Conservation (phyloP, 441 rosid species). For the Metrosideros polymorpha region DNA sequence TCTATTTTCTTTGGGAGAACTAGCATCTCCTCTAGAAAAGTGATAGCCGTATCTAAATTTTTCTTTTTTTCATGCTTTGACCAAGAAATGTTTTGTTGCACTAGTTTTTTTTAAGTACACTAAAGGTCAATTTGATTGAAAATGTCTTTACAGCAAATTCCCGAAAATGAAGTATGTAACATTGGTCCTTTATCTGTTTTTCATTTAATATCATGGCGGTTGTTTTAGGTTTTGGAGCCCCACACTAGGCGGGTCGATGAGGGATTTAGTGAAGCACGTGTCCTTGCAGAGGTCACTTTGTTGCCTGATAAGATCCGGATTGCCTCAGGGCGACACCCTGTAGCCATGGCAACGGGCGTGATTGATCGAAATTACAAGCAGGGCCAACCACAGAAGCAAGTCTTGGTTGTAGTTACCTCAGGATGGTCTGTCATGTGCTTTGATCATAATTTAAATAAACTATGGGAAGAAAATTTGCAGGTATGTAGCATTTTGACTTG, state of each 20-base stretch:
- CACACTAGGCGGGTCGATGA: slow-evolving; percentile 79
- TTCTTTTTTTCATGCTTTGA: not conserved
- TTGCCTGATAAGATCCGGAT: slow-evolving; percentile 89
- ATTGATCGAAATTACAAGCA: slow-evolving; percentile 54
- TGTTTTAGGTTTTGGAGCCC: slow-evolving; percentile 75
- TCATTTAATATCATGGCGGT: not conserved
- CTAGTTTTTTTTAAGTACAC: not conserved
- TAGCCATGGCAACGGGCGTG: slow-evolving; percentile 94
- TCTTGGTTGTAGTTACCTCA: slow-evolving; percentile 90
- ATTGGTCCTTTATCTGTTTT: not conserved
- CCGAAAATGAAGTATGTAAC: not conserved
- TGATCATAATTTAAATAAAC: slow-evolving; percentile 89
- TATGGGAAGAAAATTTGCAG: slow-evolving; percentile 94
- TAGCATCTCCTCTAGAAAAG: not conserved
- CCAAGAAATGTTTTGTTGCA: not conserved
- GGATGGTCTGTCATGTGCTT: slow-evolving; percentile 97
- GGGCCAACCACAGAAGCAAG: slow-evolving; percentile 85
- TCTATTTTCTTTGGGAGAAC: not conserved
- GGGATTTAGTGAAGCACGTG: slow-evolving; percentile 83
- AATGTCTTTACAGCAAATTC: not conserved
- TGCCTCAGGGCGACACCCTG: slow-evolving; percentile 80
- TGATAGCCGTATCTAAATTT: not conserved
- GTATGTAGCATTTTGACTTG: slow-evolving; percentile 11
- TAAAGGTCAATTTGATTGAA: not conserved
- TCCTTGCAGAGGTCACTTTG: slow-evolving; percentile 49